Conservation (phyloP, 2,329 filamentous ascomycete species). For the Epichloe sylvatica region DNA sequence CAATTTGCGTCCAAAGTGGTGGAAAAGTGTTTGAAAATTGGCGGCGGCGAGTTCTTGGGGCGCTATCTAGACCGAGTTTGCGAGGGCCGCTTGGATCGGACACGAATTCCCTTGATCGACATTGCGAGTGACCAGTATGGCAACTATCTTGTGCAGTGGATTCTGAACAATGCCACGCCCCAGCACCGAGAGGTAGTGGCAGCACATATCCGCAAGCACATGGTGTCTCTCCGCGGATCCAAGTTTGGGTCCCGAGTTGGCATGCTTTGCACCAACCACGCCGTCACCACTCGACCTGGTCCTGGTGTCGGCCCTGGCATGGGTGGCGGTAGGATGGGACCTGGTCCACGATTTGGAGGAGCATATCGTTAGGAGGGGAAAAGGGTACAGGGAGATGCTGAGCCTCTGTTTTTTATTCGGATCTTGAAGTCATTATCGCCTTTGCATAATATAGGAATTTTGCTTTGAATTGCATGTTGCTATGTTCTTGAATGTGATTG, state of each 20-base stretch:
- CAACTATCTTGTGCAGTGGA: slow-evolving; percentile 96
- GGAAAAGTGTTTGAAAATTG: slow-evolving; percentile 97
- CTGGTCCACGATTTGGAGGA: slow-evolving; percentile 43
- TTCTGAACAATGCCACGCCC: slow-evolving; percentile 72
- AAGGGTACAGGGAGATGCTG: not conserved
- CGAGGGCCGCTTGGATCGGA: slow-evolving; percentile 77
- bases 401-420: slow-evolving; percentile 4
- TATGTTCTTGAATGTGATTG: not conserved
- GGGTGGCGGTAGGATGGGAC: slow-evolving; percentile 37
- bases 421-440: slow-evolving; percentile 8
- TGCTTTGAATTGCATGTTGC: slow-evolving; percentile 6
- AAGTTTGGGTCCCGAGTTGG: slow-evolving; percentile 97
- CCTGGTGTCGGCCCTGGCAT: slow-evolving; percentile 61
- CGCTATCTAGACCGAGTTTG: slow-evolving; percentile 91
- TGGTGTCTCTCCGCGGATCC: slow-evolving; percentile 95
- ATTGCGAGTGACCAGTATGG: slow-evolving; percentile 98
- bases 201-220: slow-evolving; percentile 92
- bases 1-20: slow-evolving; percentile 99
- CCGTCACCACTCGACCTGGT: slow-evolving; percentile 74
- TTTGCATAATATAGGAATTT: slow-evolving; percentile 10
- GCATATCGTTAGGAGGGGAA: slow-evolving; percentile 35
- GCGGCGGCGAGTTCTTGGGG: slow-evolving; percentile 74
- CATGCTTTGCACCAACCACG: slow-evolving; percentile 96
- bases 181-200: slow-evolving; percentile 91
- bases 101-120: slow-evolving; percentile 92